These are phyloP conservation scores for Mariannaea elegans DNA, from an alignment of 2,329 filamentous ascomycete species.

Conservation along the genomic window DNA sequence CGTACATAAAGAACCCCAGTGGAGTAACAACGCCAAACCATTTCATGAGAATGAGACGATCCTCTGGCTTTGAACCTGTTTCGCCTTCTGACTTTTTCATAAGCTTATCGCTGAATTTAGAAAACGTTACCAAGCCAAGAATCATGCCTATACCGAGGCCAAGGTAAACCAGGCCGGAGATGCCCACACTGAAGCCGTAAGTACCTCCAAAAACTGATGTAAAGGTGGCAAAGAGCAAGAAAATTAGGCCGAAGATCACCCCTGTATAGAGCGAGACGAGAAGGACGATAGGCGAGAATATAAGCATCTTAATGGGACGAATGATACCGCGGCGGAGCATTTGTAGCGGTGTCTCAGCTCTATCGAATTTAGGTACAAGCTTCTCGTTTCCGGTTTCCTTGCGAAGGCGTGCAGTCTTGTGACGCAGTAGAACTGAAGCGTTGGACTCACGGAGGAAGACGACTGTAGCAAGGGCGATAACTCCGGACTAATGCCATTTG, in stretches of 20 bases:
- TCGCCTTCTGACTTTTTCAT: background rate
- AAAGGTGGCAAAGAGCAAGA: conserved; percentile 48
- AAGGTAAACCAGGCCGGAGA: conserved; percentile 53
- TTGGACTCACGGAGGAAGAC: conserved; percentile 35
- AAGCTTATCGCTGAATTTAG: conserved; percentile 22
- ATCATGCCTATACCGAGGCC: conserved; percentile 54
- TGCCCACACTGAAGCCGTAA: conserved; percentile 42
- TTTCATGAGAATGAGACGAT: conserved; percentile 63
- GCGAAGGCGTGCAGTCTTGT: background rate
- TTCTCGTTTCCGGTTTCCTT: conserved; percentile 16
- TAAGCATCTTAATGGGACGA: conserved; percentile 56
- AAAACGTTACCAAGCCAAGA: conserved; percentile 31
- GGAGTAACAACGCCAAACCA: conserved; percentile 62
- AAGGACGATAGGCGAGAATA: conserved; percentile 63
- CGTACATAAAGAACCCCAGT: conserved; percentile 63
- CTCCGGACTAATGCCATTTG: background rate
- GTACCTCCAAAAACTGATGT: conserved; percentile 45
- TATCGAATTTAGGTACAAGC: conserved; percentile 4
- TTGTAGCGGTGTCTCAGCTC: conserved; percentile 20
- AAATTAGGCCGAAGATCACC: conserved; percentile 47
- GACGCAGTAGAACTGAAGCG: background rate
- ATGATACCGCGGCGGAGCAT: conserved; percentile 44
- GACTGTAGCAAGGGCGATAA: background rate
- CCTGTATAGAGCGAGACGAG: conserved; percentile 49
- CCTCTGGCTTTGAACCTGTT: conserved; percentile 48